A percentile compares a stretch with the other conserved stretches of the same genome.
phyloP scores from a whole-genome alignment of 2,329 filamentous ascomycete genomes.

The Cladophialophora chaetospira region DNA sequence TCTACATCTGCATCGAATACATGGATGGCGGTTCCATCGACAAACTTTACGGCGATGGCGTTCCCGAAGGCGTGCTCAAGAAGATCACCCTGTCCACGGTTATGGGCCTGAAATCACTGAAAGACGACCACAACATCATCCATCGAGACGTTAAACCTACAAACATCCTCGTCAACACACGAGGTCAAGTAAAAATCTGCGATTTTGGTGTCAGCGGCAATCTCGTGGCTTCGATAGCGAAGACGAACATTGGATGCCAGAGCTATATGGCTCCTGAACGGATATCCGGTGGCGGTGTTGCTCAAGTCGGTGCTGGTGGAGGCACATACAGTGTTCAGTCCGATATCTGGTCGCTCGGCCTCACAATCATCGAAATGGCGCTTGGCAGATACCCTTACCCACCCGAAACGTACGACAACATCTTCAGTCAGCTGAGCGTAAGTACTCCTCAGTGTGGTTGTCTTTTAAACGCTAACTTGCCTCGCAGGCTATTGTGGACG shows the following conservation, averaged over 20 bases:
- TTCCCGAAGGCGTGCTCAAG: slow-evolving; percentile 82
- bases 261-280: slow-evolving; percentile 99
- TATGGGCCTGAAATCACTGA: slow-evolving; percentile 87
- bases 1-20: slow-evolving; percentile 99
- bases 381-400: slow-evolving; percentile 94
- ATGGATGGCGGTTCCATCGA: slow-evolving; percentile 99
- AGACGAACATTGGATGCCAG: slow-evolving; percentile 98
- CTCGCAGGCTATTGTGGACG: slow-evolving; percentile 88
- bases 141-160: slow-evolving; percentile 98
- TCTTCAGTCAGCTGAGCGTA: slow-evolving; percentile 95
- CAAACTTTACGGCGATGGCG: slow-evolving; percentile 87
- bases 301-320: slow-evolving; percentile 67
- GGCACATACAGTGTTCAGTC: slow-evolving; percentile 97
- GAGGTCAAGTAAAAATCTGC: slow-evolving; percentile 94
- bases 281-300: slow-evolving; percentile 82
- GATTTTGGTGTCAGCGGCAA: slow-evolving; percentile 98
- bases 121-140: slow-evolving; percentile 99
- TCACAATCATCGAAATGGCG: slow-evolving; percentile 95
- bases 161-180: slow-evolving; percentile 91
- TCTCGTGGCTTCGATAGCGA: slow-evolving; percentile 93
- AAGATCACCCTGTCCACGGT: slow-evolving; percentile 91
- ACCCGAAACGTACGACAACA: slow-evolving; percentile 95
- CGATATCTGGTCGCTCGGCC: slow-evolving; percentile 93
- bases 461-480: slow-evolving; percentile 21
- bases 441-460: slow-evolving; percentile 48